Evolutionary conservation across 2,329 filamentous ascomycete genomes (phyloP).

Genomic region (Chalaropsis ovoidea): DNA sequence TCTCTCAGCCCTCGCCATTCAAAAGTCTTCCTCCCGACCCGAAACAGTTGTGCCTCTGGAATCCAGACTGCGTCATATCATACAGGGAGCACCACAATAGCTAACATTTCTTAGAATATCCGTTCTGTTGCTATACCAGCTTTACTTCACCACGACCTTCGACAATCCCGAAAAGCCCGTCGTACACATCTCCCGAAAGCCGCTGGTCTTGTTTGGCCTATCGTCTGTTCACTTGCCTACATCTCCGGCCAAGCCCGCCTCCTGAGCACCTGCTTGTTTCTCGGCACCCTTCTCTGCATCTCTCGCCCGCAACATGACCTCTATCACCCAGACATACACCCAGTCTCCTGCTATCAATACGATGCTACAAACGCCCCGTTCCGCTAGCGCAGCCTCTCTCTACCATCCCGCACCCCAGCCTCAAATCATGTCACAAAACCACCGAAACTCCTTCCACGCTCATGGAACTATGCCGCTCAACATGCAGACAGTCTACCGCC

Average conservation of each 20-base stretch:
- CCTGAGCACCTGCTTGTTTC: not conserved
- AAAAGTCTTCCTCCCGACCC: not conserved
- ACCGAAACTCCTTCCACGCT: slow-evolving; percentile 44
- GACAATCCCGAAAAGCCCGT: no score
- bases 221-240: not conserved
- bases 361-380: slow-evolving; percentile 64
- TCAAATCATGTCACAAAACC: slow-evolving; percentile 40
- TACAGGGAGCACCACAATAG: not conserved
- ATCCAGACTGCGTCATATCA: not conserved
- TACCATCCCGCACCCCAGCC: slow-evolving; percentile 44
- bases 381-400: slow-evolving; percentile 45
- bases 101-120: not conserved
- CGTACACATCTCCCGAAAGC: no score
- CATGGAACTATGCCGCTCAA: slow-evolving; percentile 34
- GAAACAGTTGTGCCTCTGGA: not conserved
- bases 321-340: slow-evolving; percentile 70
- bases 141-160: no score
- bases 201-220: not conserved
- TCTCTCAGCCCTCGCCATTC: not conserved
- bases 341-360: slow-evolving; percentile 60
- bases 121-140: not conserved
- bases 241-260: not conserved
- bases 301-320: slow-evolving; percentile 52
- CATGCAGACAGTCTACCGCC: slow-evolving; percentile 23
- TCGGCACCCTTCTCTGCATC: not conserved